Evolutionary conservation across 2,329 filamentous ascomycete genomes (phyloP), one percentile per base, ranked within the genome.

Genomic region (Sporothrix protearum): DNA sequence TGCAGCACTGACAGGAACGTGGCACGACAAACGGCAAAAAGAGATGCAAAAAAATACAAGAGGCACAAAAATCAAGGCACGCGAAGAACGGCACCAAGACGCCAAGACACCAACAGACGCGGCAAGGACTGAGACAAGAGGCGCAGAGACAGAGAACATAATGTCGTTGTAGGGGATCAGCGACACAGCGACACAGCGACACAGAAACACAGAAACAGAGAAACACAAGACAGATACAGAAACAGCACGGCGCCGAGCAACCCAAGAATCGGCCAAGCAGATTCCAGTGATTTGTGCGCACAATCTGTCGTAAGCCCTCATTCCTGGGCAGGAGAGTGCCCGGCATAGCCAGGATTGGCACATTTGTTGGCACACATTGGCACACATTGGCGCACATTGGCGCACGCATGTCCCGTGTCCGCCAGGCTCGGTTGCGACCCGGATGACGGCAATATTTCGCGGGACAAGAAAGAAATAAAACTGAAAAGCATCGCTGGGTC

Each of bases 241-340:
- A n/a, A n/a, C 59, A 64, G 22, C 59, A 64, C n/a, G 59, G 59
- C 59, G 59, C 59, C 59, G 59, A 64, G 59, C n/a, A 28, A 33
- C 28, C 59, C 36, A 64, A 64, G 36, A 36, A 7, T 39, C 36
- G 12, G 14, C 59, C 59, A 45, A 64, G n/a, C 59, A 45, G 19
- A 45, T 28, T 39, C 55, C 30, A 61, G 55, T 9, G 16, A 39
- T 61, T 39, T 61, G 33, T 22, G 55, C 36, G 36, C 59, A 64
- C 59, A 22, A 45, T 45, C 22, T 64, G 59, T 42, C 59, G 59
- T 63, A 28, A 19, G 59, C 59, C 59, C 5, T 14, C 59, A 45
- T 45, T 64, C 59, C 22, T 28, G 59, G 59, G 22, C n/a, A 16
- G 12, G 12, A 19, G 55, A 39, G 59, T 19, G 59, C 59, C 59